Conservation (phyloP, 78 protist species). For the Polysphondylium violaceum region DNA sequence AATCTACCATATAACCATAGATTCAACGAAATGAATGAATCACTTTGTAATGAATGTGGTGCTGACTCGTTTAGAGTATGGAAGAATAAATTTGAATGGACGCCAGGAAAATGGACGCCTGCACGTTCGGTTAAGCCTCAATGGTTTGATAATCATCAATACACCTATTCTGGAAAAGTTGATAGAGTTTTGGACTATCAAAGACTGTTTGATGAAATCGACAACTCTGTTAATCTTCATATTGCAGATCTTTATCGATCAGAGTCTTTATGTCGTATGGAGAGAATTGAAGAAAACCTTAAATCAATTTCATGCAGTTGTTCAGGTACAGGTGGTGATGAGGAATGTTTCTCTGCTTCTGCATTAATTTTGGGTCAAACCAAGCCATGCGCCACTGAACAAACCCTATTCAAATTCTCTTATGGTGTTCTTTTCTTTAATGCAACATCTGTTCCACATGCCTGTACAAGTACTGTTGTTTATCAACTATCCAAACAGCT, state of each 20-base stretch:
- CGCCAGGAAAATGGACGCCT: slow-evolving; percentile 13
- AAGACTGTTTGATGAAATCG: neutral
- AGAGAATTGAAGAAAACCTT: slow-evolving; percentile 27
- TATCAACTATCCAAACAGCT: slow-evolving; percentile 18
- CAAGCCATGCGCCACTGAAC: slow-evolving; percentile 35
- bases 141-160: neutral
- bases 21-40: slow-evolving; percentile 37
- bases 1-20: slow-evolving; percentile 40
- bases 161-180: neutral
- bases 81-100: slow-evolving; percentile 29
- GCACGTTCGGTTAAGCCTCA: slow-evolving; percentile 7
- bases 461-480: slow-evolving; percentile 11
- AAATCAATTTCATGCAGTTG: slow-evolving; percentile 32
- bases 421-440: slow-evolving; percentile 10
- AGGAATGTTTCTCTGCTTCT: neutral
- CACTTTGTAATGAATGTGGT: slow-evolving; percentile 7
- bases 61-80: neutral
- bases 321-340: neutral
- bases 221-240: slow-evolving; percentile 17
- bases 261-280: slow-evolving; percentile 36
- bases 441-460: neutral
- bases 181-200: slow-evolving; percentile 4
- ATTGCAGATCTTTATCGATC: slow-evolving; percentile 55
- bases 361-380: slow-evolving; percentile 10
- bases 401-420: neutral